These are phyloP conservation scores for Mycena latifolia DNA, from an alignment of 768 basidiomycete species.

Conservation along the genomic window DNA sequence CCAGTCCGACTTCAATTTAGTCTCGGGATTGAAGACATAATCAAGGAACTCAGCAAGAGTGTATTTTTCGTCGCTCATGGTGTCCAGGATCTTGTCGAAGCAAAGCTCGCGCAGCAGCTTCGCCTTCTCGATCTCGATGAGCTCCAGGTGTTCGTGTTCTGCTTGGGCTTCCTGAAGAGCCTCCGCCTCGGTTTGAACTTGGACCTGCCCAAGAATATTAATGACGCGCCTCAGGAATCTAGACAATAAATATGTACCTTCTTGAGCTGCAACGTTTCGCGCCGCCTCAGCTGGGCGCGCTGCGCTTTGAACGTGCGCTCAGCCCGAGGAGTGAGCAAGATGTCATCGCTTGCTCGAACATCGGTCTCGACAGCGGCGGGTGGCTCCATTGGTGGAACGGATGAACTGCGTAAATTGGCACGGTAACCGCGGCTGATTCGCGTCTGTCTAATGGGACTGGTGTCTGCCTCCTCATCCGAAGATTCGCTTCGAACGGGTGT, in stretches of 20 bases:
- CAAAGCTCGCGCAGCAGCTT: background rate
- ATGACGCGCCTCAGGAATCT: background rate
- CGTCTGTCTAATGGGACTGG: background rate
- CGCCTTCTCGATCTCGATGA: background rate
- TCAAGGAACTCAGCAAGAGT: slow-evolving; percentile 17
- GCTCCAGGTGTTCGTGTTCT: background rate
- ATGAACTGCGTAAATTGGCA: background rate
- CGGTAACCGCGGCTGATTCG: background rate
- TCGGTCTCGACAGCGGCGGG: too few relatives aligned
- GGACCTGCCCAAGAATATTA: background rate
- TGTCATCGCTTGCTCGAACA: background rate
- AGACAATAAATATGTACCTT: background rate
- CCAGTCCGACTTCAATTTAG: slow-evolving; percentile 3
- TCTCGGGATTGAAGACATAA: slow-evolving; percentile 12
- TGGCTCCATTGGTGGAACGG: background rate
- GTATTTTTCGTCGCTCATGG: background rate
- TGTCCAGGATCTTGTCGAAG: background rate
- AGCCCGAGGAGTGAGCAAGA: background rate
- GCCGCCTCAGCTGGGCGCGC: background rate
- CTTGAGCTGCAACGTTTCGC: background rate
- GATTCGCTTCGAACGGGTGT: background rate
- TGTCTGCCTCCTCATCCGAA: background rate
- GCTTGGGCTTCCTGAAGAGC: background rate
- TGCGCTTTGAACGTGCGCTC: background rate
- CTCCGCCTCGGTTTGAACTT: background rate